Conservation (phyloP, 2,329 filamentous ascomycete genomes). For the Phyllosticta ampelicida region DNA sequence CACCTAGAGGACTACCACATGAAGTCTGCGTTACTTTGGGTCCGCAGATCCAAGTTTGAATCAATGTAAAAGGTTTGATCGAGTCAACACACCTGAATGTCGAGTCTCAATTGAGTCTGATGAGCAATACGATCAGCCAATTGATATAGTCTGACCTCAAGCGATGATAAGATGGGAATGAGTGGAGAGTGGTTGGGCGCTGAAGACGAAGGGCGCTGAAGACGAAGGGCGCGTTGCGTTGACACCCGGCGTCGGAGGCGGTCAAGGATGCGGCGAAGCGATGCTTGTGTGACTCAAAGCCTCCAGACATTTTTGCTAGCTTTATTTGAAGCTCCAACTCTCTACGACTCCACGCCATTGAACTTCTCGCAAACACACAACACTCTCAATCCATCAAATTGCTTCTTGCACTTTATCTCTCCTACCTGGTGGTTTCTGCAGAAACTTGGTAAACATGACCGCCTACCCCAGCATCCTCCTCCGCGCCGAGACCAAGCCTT, state of each 20-base stretch:
- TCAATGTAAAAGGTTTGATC: no score
- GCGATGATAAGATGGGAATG: not conserved
- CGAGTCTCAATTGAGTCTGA: not conserved
- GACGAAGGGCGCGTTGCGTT: not conserved
- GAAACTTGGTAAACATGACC: constrained; percentile 8
- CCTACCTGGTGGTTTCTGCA: not conserved
- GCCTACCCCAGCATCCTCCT: constrained; percentile 30
- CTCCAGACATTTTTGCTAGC: not conserved
- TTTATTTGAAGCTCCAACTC: not conserved
- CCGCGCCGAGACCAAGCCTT: constrained; percentile 30
- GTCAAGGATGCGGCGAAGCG: not conserved
- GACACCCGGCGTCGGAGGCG: not conserved
- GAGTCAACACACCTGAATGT: not conserved
- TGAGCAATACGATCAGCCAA: not conserved
- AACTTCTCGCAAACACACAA: not conserved
- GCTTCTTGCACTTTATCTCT: not conserved
- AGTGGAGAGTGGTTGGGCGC: not conserved
- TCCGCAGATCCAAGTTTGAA: no score
- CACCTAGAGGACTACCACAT: no score
- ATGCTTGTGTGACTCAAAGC: not conserved
- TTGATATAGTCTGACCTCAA: not conserved
- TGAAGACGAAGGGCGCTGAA: not conserved
- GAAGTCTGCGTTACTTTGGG: no score
- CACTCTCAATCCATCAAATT: not conserved
- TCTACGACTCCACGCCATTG: not conserved